Evolutionary conservation across 1,284 basidiomycete genomes (phyloP).

Genomic region (Malassezia furfur): DNA sequence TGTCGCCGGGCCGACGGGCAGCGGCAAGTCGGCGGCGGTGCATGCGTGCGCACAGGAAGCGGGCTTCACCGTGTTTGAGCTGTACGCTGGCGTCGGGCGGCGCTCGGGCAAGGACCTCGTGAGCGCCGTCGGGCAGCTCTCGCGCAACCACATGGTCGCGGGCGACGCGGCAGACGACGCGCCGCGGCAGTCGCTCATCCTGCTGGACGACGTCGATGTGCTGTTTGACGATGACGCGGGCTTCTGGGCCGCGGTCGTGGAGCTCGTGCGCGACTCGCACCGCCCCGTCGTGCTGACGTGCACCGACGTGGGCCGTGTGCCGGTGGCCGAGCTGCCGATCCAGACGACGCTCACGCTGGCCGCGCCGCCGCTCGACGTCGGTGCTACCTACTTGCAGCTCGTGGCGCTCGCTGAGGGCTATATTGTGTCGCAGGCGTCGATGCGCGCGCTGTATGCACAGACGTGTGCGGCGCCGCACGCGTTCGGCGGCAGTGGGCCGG

Average conservation of each 20-base stretch:
- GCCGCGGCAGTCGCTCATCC: slow-evolving; percentile 68
- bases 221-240: slow-evolving; percentile 78
- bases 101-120: slow-evolving; percentile 71
- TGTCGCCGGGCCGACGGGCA: slow-evolving; percentile 60
- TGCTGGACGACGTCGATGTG: slow-evolving; percentile 95
- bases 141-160: slow-evolving; percentile 58
- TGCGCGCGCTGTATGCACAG: slow-evolving; percentile 4
- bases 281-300: slow-evolving; percentile 41
- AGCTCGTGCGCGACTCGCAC: slow-evolving; percentile 32
- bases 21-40: slow-evolving; percentile 41
- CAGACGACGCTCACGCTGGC: slow-evolving; percentile 26
- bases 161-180: neutral
- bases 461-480: slow-evolving; percentile 1
- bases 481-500: slow-evolving; percentile 1
- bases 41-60: slow-evolving; percentile 54
- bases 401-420: slow-evolving; percentile 64
- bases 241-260: slow-evolving; percentile 69
- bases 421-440: slow-evolving; percentile 54
- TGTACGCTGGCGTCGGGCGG: slow-evolving; percentile 78
- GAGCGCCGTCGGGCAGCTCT: slow-evolving; percentile 78
- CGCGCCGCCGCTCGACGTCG: slow-evolving; percentile 12
- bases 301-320: slow-evolving; percentile 26
- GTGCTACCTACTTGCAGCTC: slow-evolving; percentile 58
- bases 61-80: slow-evolving; percentile 92
- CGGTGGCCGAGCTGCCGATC: slow-evolving; percentile 23